Evolutionary conservation across 805 yeast genomes (phyloP).

Genomic region (Yamadazyma paraphyllophila): DNA sequence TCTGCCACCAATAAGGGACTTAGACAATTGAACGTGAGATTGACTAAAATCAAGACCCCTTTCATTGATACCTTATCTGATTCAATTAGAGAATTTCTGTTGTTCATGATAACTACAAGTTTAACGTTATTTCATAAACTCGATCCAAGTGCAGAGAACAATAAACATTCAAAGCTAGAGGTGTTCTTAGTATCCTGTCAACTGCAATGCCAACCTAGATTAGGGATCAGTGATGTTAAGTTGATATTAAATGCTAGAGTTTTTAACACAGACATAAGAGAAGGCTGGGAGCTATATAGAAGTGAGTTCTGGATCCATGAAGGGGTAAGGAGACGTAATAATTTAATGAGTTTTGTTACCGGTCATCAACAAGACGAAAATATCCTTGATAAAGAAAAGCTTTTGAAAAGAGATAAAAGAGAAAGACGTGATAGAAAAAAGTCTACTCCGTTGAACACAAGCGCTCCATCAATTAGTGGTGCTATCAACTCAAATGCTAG

Average conservation of each 20-base stretch:
- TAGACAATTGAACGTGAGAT: slow-evolving; percentile 73
- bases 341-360: slow-evolving; percentile 30
- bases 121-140: slow-evolving; percentile 32
- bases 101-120: slow-evolving; percentile 28
- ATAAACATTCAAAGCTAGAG: slow-evolving; percentile 33
- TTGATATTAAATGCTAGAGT: slow-evolving; percentile 77
- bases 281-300: slow-evolving; percentile 92
- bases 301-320: slow-evolving; percentile 92
- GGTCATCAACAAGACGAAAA: slow-evolving; percentile 9
- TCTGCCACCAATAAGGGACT: slow-evolving; percentile 86
- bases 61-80: slow-evolving; percentile 33
- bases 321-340: slow-evolving; percentile 56
- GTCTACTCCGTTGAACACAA: slow-evolving; percentile 12
- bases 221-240: slow-evolving; percentile 76
- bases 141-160: slow-evolving; percentile 30
- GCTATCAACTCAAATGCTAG: background rate
- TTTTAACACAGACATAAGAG: slow-evolving; percentile 79
- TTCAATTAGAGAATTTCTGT: slow-evolving; percentile 34
- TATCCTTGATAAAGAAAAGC: slow-evolving; percentile 22
- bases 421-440: slow-evolving; percentile 41
- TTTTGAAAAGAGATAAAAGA: slow-evolving; percentile 36
- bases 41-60: slow-evolving; percentile 58
- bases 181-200: slow-evolving; percentile 39
- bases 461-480: background rate
- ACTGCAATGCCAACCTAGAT: slow-evolving; percentile 54